Conservation (phyloP, 164 flowering plant genomes). For the Paratinospora sagittata region DNA sequence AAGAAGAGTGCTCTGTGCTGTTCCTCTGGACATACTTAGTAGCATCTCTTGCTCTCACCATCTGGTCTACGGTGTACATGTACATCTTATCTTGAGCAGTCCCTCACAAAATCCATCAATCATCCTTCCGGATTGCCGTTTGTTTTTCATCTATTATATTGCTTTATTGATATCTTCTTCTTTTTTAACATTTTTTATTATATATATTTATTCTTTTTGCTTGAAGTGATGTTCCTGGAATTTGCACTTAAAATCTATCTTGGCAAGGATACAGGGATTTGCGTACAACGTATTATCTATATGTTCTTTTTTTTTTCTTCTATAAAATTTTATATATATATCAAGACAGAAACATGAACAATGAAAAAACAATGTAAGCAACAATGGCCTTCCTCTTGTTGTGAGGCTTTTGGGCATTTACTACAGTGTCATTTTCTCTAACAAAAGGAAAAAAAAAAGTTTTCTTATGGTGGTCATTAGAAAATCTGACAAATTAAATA, state of each 20-base stretch:
- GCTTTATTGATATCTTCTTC: not conserved
- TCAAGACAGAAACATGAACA: no score
- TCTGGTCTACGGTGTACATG: constrained; percentile 76
- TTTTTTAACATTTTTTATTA: not conserved
- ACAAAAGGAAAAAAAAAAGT: no score
- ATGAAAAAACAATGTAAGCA: no score
- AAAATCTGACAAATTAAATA: no score
- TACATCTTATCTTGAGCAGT: constrained; percentile 51
- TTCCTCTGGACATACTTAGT: constrained; percentile 76
- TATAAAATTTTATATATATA: no score
- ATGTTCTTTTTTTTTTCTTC: no score
- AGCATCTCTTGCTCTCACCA: constrained; percentile 69
- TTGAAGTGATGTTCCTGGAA: not conserved
- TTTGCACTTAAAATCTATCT: not conserved
- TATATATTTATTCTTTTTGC: not conserved
- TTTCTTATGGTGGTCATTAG: no score
- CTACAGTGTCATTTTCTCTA: no score
- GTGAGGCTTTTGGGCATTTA: no score
- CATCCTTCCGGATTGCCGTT: not conserved
- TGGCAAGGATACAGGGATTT: not conserved
- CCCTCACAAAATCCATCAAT: not conserved
- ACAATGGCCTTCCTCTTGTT: no score
- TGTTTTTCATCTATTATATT: not conserved
- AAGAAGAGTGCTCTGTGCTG: constrained; percentile 86
- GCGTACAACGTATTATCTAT: no score